phyloP scores from a whole-genome alignment of 306 rosid species.

The Rosa chinensis region DNA sequence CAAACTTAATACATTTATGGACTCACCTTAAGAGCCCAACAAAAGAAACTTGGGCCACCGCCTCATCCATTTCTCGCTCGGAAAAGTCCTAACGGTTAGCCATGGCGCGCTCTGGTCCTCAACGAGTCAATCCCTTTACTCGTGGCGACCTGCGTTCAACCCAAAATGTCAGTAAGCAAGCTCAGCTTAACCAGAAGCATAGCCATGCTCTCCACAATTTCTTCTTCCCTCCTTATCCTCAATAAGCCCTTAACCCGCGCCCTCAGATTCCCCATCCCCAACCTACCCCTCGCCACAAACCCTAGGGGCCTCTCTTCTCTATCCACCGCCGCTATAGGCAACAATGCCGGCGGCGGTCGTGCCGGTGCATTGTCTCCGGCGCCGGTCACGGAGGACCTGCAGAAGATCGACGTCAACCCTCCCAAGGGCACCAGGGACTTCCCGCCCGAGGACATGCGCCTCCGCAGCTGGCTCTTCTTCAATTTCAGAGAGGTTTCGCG shows the following conservation, averaged over 20 bases:
- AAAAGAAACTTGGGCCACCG: too few species aligned
- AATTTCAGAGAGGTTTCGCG: conserved; percentile 85
- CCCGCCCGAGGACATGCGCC: conserved; percentile 83
- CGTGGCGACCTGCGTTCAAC: too few species aligned
- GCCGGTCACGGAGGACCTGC: conserved; percentile 45
- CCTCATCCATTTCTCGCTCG: too few species aligned
- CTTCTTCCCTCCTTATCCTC: conserved; percentile 36
- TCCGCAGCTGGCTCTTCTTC: conserved; percentile 84
- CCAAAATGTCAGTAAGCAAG: not conserved
- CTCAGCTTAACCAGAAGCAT: not conserved
- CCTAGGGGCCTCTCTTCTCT: conserved; percentile 38
- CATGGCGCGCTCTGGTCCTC: too few species aligned
- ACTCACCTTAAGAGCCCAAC: too few species aligned
- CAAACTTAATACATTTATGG: too few species aligned
- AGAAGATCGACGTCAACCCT: conserved; percentile 79
- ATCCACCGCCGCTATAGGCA: conserved; percentile 34
- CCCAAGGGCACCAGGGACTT: conserved; percentile 94
- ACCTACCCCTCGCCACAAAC: conserved; percentile 10
- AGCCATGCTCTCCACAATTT: conserved; percentile 11
- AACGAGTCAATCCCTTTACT: not conserved
- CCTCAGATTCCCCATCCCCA: conserved; percentile 31
- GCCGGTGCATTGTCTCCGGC: conserved; percentile 59
- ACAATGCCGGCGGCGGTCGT: conserved; percentile 24
- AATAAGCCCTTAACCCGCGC: conserved; percentile 22
- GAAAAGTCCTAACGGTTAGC: not conserved